These are phyloP conservation scores for Priceomyces castillae DNA, from an alignment of 805 yeast species.

Conservation along the genomic window DNA sequence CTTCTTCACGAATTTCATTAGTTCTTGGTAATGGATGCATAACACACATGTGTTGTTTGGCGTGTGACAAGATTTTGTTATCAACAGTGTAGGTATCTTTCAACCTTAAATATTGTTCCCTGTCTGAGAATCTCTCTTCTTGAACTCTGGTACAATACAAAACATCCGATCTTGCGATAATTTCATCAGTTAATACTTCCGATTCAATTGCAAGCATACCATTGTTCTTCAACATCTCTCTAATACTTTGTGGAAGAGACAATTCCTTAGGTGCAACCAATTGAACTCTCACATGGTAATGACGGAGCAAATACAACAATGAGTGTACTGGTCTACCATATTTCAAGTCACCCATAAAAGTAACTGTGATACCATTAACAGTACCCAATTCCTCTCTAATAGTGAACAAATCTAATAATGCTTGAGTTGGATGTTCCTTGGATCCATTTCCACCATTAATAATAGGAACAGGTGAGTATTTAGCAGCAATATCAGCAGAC, in stretches of 20 bases:
- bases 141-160: conserved; percentile 97
- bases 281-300: conserved; percentile 90
- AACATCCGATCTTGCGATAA: conserved; percentile 88
- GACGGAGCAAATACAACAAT: conserved; percentile 81
- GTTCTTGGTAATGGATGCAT: conserved; percentile 99
- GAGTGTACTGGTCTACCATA: conserved; percentile 99
- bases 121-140: conserved; percentile 86
- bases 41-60: conserved; percentile 97
- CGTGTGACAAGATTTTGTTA: conserved; percentile 83
- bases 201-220: conserved; percentile 75
- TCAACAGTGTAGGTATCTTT: conserved; percentile 92
- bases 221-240: conserved; percentile 59
- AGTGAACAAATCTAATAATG: conserved; percentile 94
- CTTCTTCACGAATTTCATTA: conserved; percentile 95
- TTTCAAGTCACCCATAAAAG: conserved; percentile 98
- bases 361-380: conserved; percentile 94
- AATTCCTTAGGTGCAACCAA: conserved; percentile 89
- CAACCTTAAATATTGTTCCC: conserved; percentile 76
- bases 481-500: conserved; percentile 91
- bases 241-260: conserved; percentile 72
- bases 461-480: conserved; percentile 94
- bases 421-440: conserved; percentile 98
- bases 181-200: conserved; percentile 74
- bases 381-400: conserved; percentile 99
- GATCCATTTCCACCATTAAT: conserved; percentile 98